Evolutionary conservation across 2,329 filamentous ascomycete species (phyloP).

Genomic region (Thielaviopsis euricoi): DNA sequence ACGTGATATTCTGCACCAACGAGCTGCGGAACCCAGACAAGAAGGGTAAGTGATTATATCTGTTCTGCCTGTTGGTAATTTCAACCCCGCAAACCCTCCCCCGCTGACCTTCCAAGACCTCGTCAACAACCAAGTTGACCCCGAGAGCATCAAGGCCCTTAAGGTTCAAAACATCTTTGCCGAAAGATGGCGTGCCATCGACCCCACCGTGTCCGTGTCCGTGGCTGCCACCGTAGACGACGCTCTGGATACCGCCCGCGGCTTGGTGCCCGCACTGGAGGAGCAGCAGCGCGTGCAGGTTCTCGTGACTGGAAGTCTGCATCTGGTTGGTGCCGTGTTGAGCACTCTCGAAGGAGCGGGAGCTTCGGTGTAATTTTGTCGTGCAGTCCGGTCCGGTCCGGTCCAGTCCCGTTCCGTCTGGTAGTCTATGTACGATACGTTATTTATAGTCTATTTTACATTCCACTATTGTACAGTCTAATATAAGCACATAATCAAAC

Average conservation of each 20-base stretch:
- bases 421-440: no score
- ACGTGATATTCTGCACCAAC: constrained; percentile 74
- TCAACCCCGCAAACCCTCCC: background rate
- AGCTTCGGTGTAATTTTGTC: constrained; percentile 21
- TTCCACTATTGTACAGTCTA: no score
- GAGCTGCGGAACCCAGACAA: constrained; percentile 26
- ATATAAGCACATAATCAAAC: no score
- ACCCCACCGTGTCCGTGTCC: constrained; percentile 27
- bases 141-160: constrained; percentile 33
- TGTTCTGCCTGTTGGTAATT: background rate
- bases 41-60: constrained; percentile 18
- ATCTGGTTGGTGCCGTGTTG: constrained; percentile 41
- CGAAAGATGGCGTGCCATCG: constrained; percentile 31
- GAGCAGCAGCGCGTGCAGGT: constrained; percentile 26
- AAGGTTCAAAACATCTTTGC: constrained; percentile 37
- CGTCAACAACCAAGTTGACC: constrained; percentile 37
- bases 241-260: constrained; percentile 31
- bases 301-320: constrained; percentile 45
- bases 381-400: background rate
- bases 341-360: constrained; percentile 31
- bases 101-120: constrained; percentile 27
- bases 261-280: constrained; percentile 18
- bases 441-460: no score
- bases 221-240: constrained; percentile 38
- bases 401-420: background rate